These are phyloP conservation scores for Nitzschia sp. DNA, from an alignment of 108 stramenopile genomes.

Conservation along the genomic window DNA sequence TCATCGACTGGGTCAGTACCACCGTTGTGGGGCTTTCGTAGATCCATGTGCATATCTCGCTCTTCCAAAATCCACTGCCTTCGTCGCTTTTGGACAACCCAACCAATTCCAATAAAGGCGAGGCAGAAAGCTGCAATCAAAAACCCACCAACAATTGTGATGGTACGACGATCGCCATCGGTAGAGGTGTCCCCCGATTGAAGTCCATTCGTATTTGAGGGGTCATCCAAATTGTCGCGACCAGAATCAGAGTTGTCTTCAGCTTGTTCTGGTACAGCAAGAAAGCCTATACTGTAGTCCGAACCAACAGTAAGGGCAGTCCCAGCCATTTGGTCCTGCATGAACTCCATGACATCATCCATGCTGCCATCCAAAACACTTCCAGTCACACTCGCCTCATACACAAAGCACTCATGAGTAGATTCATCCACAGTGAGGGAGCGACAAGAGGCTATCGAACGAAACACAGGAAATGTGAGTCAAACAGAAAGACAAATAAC, in stretches of 20 bases:
- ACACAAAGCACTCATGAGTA: constrained; percentile 24
- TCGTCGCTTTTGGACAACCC: constrained; percentile 27
- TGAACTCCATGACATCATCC: constrained; percentile 12
- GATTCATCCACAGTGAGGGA: constrained; percentile 12
- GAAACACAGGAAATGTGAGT: neutral
- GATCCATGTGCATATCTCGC: constrained; percentile 9
- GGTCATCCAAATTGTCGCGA: constrained; percentile 10
- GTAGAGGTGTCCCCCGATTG: neutral
- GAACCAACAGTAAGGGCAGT: neutral
- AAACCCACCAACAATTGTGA: constrained; percentile 40
- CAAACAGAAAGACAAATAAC: neutral
- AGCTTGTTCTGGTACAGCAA: constrained; percentile 1
- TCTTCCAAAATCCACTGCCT: neutral
- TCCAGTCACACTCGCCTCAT: constrained; percentile 18
- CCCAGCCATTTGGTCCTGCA: neutral
- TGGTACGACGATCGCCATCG: constrained; percentile 14
- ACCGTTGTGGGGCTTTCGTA: neutral
- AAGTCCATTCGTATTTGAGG: neutral
- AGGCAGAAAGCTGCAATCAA: constrained; percentile 34
- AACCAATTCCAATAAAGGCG: constrained; percentile 27
- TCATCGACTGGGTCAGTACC: neutral
- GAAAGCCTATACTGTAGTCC: neutral
- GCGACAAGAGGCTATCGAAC: constrained; percentile 17
- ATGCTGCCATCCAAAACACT: constrained; percentile 19
- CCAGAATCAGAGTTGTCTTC: neutral